Evolutionary conservation across 768 basidiomycete species (phyloP), one percentile per base, ranked within the genome.

Genomic region (Suillus weaverae): DNA sequence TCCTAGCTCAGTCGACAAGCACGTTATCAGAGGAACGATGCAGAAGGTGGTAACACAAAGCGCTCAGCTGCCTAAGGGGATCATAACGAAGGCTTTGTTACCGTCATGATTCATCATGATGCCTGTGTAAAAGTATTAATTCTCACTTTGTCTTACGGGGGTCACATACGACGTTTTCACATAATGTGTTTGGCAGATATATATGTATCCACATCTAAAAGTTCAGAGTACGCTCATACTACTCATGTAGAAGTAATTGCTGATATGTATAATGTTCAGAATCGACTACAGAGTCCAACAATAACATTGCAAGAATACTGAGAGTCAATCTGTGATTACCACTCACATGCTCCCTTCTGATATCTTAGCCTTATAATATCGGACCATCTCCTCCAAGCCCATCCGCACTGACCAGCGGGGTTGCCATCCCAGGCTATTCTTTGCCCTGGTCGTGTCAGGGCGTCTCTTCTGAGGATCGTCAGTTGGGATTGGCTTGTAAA

Each of bases 391-490:
- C 80, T 95, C 94, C 59, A 98, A 77, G 33, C 96, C 96, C 89
- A 94, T 95, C 68, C 87, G 85, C 57, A 97, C 92, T 36, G 89
- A 90, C 94, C 95, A 99, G 71, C 88, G 83, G 14, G 97, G 95
- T 75, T 97, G 88, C 97, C 97, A 99, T 18, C 83, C 80, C 50
- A 99, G 85, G 35, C 81, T 75, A 71, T 91, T 83, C 78, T 93
- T 94, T 62, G 97, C 97, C 55, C 95, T 83, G 18, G 92, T 88
- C 26, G 95, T 98, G 76, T 99, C 97, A 48, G 97, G 94, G 64
- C 94, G 84, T 71, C 97, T 86, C 79, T 91, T 90, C 79, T 97
- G 94, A 32, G 97, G 97, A 78, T 99, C 97, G 72, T 97, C 95
- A 48, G 86, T 88, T 36, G 95, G 94, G 73, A 95, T 91, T 53